phyloP scores from a whole-genome alignment of 75 land plant species.

The Cupressus sempervirens region DNA sequence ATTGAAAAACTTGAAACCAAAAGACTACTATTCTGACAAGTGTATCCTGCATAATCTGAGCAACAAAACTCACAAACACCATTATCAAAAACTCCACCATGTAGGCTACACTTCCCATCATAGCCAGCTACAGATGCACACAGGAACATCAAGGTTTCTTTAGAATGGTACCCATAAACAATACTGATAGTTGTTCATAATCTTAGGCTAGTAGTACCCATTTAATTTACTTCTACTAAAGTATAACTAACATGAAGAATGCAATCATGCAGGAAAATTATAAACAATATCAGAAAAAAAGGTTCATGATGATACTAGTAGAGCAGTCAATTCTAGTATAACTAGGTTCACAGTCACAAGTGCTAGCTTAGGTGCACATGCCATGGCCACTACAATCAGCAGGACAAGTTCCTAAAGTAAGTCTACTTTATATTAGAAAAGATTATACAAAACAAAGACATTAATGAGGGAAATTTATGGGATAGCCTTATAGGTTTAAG shows the following conservation, averaged over 20 bases:
- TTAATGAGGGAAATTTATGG: too few species aligned
- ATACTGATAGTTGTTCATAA: neutral
- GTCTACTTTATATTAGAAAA: too few species aligned
- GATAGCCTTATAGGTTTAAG: too few species aligned
- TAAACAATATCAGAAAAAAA: neutral
- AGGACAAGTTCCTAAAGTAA: conserved; percentile 69
- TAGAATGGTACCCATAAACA: neutral
- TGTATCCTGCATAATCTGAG: conserved; percentile 97
- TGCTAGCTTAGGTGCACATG: conserved; percentile 49
- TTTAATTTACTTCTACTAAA: too few species aligned
- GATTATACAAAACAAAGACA: too few species aligned
- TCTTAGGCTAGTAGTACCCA: neutral
- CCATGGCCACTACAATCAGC: conserved; percentile 79
- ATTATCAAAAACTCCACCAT: conserved; percentile 99
- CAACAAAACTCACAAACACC: conserved; percentile 95
- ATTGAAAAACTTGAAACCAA: conserved; percentile 65
- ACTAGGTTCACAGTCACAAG: conserved; percentile 76
- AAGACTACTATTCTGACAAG: conserved; percentile 90
- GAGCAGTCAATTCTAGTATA: conserved; percentile 92
- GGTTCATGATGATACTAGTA: conserved; percentile 51
- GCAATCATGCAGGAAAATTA: too few species aligned
- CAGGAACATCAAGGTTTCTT: neutral
- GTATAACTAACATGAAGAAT: too few species aligned
- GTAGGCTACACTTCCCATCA: conserved; percentile 96
- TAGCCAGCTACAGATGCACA: conserved; percentile 67